Conservation (phyloP, 2,329 filamentous ascomycete genomes). For the Ophiostoma sp. region DNA sequence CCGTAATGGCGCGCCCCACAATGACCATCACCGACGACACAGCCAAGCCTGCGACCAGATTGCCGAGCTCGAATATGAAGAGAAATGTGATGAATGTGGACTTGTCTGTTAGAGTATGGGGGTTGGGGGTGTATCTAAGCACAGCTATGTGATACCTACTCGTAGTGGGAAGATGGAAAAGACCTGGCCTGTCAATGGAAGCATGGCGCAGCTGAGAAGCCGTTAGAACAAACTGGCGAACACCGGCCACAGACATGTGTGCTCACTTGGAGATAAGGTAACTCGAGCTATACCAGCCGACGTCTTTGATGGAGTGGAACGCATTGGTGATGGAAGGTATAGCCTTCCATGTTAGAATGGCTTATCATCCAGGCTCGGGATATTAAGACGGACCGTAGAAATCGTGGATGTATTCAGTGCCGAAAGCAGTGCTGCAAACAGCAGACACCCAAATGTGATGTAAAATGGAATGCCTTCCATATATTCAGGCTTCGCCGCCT, state of each 20-base stretch:
- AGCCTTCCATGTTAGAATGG: background rate
- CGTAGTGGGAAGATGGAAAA: background rate
- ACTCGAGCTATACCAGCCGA: conserved; percentile 1
- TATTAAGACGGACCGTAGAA: background rate
- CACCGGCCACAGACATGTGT: background rate
- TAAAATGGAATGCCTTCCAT: background rate
- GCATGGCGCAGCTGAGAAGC: background rate
- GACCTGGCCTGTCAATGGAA: background rate
- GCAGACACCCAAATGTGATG: background rate
- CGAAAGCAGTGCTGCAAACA: background rate
- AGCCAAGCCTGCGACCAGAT: background rate
- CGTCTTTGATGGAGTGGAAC: background rate
- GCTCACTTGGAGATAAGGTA: background rate
- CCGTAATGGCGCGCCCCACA: background rate
- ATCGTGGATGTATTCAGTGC: background rate
- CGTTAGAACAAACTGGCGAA: background rate
- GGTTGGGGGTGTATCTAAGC: too few relatives aligned
- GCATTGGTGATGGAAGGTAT: background rate
- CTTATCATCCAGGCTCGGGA: too few relatives aligned
- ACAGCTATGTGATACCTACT: background rate
- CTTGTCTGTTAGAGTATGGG: background rate
- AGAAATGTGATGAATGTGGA: background rate
- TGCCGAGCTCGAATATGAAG: background rate
- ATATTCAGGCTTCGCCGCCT: background rate
- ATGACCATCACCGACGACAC: background rate